phyloP scores from a whole-genome alignment of 495 filamentous ascomycete genomes.

The Lophiotrema nucula region DNA sequence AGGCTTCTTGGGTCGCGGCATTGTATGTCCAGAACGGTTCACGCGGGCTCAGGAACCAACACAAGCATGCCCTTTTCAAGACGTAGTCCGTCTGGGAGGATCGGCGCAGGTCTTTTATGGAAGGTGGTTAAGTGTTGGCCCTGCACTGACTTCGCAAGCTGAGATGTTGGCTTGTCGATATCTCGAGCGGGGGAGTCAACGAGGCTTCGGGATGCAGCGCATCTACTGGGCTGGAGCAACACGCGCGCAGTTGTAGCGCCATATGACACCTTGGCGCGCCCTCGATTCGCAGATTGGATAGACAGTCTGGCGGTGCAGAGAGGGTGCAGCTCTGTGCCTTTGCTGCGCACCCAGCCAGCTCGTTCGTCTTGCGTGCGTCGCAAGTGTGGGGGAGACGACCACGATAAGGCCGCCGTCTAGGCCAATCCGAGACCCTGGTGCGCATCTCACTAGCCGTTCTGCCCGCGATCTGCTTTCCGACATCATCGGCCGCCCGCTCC shows the following conservation, averaged over 20 bases:
- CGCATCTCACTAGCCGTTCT: not conserved
- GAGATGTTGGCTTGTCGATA: constrained; percentile 2
- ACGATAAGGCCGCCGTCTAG: constrained; percentile 16
- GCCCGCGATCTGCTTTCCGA: not conserved
- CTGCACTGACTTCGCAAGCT: constrained; percentile 14
- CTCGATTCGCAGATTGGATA: not conserved
- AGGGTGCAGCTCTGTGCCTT: not conserved
- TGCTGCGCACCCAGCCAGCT: constrained; percentile 2
- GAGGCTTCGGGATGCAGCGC: not conserved
- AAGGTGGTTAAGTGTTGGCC: not conserved
- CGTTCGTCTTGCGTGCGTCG: not conserved
- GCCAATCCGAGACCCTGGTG: not conserved
- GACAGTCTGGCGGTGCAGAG: not conserved
- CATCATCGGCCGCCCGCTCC: not conserved
- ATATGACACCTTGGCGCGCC: constrained; percentile 23
- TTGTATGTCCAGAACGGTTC: constrained; percentile 11
- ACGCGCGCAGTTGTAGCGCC: constrained; percentile 18
- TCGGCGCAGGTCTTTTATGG: constrained; percentile 15
- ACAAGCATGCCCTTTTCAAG: constrained; percentile 1
- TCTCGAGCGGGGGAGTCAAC: constrained; percentile 10
- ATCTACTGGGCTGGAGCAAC: constrained; percentile 5
- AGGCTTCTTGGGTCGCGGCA: constrained; percentile 46
- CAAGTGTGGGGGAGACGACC: constrained; percentile 13
- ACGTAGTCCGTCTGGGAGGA: not conserved
- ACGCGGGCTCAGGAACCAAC: not conserved